Conservation (phyloP, 106 monocot genomes). For the Platanthera zijinensis region DNA sequence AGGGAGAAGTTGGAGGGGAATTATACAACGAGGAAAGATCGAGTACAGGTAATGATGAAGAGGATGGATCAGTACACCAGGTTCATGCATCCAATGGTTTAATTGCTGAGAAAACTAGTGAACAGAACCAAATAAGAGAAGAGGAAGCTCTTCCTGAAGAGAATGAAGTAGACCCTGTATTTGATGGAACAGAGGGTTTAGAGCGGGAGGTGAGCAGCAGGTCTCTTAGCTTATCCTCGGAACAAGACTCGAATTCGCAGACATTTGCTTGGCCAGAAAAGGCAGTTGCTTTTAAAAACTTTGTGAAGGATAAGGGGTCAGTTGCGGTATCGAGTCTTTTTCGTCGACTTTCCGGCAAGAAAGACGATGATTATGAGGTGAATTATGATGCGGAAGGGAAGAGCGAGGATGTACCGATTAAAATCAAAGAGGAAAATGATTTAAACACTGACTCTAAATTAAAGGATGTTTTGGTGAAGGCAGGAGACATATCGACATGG, state of each 20-base stretch:
- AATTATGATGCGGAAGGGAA: slow-evolving; percentile 23
- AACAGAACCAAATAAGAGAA: slow-evolving; percentile 17
- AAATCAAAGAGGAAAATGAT: slow-evolving; percentile 13
- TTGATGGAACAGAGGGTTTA: slow-evolving; percentile 65
- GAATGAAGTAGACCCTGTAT: slow-evolving; percentile 47
- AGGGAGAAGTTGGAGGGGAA: slow-evolving; percentile 14
- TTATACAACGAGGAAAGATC: not conserved
- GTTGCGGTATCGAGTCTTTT: slow-evolving; percentile 70
- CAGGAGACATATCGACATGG: slow-evolving; percentile 51
- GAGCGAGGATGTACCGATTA: slow-evolving; percentile 15
- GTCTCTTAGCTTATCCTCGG: slow-evolving; percentile 22
- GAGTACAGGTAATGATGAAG: not conserved
- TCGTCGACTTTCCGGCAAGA: slow-evolving; percentile 77
- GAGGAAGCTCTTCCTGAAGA: slow-evolving; percentile 31
- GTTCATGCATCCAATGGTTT: not conserved
- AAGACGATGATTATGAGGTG: slow-evolving; percentile 36
- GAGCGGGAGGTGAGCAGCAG: slow-evolving; percentile 33
- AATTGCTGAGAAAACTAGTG: not conserved
- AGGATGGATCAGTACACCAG: slow-evolving; percentile 6
- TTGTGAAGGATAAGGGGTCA: slow-evolving; percentile 72
- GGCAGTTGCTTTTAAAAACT: slow-evolving; percentile 66
- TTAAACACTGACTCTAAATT: slow-evolving; percentile 19
- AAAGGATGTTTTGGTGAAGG: slow-evolving; percentile 28
- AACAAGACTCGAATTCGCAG: slow-evolving; percentile 24
- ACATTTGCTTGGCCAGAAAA: slow-evolving; percentile 62